These are phyloP conservation scores for Lecanicillium sp. DNA, from an alignment of 2,329 filamentous ascomycete genomes.

Conservation along the genomic window DNA sequence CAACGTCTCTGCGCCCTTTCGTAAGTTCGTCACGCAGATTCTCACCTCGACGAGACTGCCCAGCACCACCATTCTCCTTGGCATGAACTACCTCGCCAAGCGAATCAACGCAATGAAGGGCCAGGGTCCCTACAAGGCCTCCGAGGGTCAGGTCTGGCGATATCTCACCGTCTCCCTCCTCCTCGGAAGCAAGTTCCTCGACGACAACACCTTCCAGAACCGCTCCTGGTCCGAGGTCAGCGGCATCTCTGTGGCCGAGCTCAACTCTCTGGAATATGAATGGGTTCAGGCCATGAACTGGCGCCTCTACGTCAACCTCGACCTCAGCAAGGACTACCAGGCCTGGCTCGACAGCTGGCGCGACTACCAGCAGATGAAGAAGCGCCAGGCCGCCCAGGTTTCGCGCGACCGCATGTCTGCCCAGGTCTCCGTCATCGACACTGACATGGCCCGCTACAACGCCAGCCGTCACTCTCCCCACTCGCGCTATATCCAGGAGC, in stretches of 20 bases:
- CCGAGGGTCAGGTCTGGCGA: slow-evolving; percentile 73
- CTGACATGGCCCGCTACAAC: slow-evolving; percentile 34
- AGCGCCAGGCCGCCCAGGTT: slow-evolving; percentile 43
- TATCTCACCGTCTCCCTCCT: slow-evolving; percentile 80
- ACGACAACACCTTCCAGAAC: slow-evolving; percentile 97
- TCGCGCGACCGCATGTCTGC: slow-evolving; percentile 45
- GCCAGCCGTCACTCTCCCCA: slow-evolving; percentile 32
- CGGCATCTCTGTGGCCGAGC: slow-evolving; percentile 74
- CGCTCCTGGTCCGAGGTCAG: slow-evolving; percentile 95
- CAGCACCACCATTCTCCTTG: slow-evolving; percentile 83
- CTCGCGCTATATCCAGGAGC: slow-evolving; percentile 47
- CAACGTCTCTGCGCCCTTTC: slow-evolving; percentile 63
- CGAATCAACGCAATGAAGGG: slow-evolving; percentile 68
- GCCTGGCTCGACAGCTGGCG: slow-evolving; percentile 58
- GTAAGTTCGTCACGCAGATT: slow-evolving; percentile 88
- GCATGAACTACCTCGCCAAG: slow-evolving; percentile 82
- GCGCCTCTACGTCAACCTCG: slow-evolving; percentile 79
- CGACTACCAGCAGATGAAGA: slow-evolving; percentile 51
- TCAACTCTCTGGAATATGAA: slow-evolving; percentile 80
- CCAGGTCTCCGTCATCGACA: slow-evolving; percentile 43
- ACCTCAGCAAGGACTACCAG: slow-evolving; percentile 65
- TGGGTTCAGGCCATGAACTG: slow-evolving; percentile 81
- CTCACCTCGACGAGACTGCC: slow-evolving; percentile 84
- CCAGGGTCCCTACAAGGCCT: slow-evolving; percentile 48
- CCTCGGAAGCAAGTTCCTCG: slow-evolving; percentile 89